A percentile compares a stretch with the other conserved stretches of the same genome.
These are phyloP conservation scores for Kuraishia ogatae DNA, from an alignment of 805 yeast species.

Conservation along the genomic window DNA sequence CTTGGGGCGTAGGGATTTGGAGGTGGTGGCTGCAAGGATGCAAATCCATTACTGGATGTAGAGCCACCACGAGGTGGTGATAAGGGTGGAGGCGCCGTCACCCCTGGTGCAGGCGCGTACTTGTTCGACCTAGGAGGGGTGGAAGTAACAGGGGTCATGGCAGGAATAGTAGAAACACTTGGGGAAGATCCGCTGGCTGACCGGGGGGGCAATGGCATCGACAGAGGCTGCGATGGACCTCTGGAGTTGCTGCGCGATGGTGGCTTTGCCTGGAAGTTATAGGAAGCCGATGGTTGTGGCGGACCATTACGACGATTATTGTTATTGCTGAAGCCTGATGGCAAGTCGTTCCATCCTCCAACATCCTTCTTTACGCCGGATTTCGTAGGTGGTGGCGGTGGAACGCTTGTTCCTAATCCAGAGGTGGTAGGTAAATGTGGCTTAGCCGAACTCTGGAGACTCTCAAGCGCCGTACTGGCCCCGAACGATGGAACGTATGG, in stretches of 20 bases:
- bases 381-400: conserved; percentile 13
- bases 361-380: conserved; percentile 32
- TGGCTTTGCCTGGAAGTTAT: conserved; percentile 12
- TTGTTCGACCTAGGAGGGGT: conserved; percentile 6
- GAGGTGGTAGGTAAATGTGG: conserved; percentile 6
- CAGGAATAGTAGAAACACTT: not conserved
- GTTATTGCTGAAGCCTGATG: conserved; percentile 24
- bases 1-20: conserved; percentile 28
- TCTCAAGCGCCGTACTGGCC: conserved; percentile 25
- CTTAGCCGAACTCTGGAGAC: conserved; percentile 13
- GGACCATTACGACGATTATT: conserved; percentile 17
- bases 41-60: not conserved
- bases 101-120: conserved; percentile 9
- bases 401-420: conserved; percentile 8
- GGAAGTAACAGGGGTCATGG: conserved; percentile 1
- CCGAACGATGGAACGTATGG: conserved; percentile 18
- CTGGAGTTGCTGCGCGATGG: conserved; percentile 10
- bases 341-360: conserved; percentile 70
- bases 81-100: conserved; percentile 1
- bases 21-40: conserved; percentile 3
- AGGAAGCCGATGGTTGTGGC: conserved; percentile 16
- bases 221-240: conserved; percentile 20
- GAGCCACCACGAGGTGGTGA: not conserved
- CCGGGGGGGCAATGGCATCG: conserved; percentile 23
- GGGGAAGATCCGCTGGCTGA: conserved; percentile 9